Evolutionary conservation across 768 basidiomycete species (phyloP), one percentile per base, ranked within the genome.

Genomic region (Brasilioporus rufonigricans): DNA sequence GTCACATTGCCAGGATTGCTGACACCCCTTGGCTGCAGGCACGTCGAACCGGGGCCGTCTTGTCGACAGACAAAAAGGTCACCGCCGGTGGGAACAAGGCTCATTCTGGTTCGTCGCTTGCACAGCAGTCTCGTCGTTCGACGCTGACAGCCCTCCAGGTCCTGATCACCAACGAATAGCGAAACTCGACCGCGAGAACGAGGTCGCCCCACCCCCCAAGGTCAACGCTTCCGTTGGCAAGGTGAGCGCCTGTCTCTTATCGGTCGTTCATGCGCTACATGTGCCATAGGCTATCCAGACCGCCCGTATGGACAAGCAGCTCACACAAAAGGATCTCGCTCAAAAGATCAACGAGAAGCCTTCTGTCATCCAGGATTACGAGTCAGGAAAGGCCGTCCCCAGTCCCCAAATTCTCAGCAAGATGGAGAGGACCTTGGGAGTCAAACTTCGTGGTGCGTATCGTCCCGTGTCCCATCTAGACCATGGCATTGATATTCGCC

Each of bases 341-440:
- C 86, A 87, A 67, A 92, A 91, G 77, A 84, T 94, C 65, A 98
- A 97, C 70, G 93, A 94, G 76, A 95, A 94, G 72, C 91, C 89
- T 29, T 87, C 88, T 45, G 77, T 93, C 48, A 74, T 93, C 33
- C 89, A 92, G 70, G 93, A 94, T 63, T 93, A 96, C 69, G 94
- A 97, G 72, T 80, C 87, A 4, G 86, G 91, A 52, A 87, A 83
- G 72, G 94, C 93, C 31, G 82, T 92, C 36, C 94, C 94, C 29
- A 93, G 87, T 65, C 74, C 89, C 39, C 89, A 93, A 67, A 84
- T 97, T 63, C 83, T 98, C 31, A 77, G 80, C 52, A 96, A 97
- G 80, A 84, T 97, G 60, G 95, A 98, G 75, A 82, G 93, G 51
- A 74, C 74, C 29, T 79, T 98, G 60, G 86, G 84, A 44, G 87